Base-by-base conservation (phyloP, 176 grass and related monocot genomes). In the Calamus simplicifolius region DNA sequence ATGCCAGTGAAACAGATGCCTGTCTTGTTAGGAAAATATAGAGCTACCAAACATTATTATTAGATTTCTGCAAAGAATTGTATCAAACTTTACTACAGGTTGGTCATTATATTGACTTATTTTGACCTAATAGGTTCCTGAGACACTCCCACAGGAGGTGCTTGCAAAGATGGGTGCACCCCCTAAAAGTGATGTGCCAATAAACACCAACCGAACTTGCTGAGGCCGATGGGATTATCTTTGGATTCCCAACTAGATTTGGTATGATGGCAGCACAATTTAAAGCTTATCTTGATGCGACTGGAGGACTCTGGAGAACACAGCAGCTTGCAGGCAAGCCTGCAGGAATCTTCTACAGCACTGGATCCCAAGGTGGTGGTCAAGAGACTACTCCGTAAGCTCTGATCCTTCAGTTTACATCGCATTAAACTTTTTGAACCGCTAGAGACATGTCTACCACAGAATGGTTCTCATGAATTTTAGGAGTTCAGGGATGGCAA, bases 311-410 rank as follows among this genome's bases (percentile, higher is more conserved):
- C 0, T 85, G 87, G 87, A 59, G 75, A 19, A 25, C 70, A 25
- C 87, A 90, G 68, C 67, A 68, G 28, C 82, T 90, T 18, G 87
- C 87, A 18, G 87, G 82, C 15, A 90, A 80, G 58, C 87, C 82
- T 8, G 87, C 87, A 0, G 87, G 82, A 21, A 52, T 90, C 60
- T 90, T 86, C 80, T 79, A 67, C 67, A 82, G 78, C 70, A 82
- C 82, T 49, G 82, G 87, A 15, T 85, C 79, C 27, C 82, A 90
- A 70, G 87, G 87, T 10, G 79, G 82, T 16, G 87, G 87, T 55
- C 82, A 90, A 64, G 82, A 90, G 62, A 90, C 82, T n/a, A 90
- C 87, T 19, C 58, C 79, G 79, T 85, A 86, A 50, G 75, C 12
- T 71, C 35, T 13, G 8, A 43, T 12, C 35, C 35, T 43, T 43